Evolutionary conservation across 1,284 basidiomycete genomes (phyloP).

Genomic region (Naganishia sp.): DNA sequence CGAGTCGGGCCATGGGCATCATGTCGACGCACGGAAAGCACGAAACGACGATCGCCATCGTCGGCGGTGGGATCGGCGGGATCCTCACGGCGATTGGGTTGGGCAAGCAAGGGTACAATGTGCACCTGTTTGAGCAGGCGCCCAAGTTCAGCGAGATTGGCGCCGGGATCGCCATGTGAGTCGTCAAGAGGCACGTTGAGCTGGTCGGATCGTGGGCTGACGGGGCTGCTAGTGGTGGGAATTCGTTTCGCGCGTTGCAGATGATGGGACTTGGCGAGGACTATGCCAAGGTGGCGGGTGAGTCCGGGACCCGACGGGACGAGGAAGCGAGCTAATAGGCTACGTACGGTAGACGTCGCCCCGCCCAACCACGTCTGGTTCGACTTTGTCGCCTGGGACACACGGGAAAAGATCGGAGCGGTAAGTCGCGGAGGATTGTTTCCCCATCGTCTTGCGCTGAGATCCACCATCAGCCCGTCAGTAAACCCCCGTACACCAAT

Average conservation of each 20-base stretch:
- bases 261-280: conserved; percentile 36
- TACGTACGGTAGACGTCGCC: conserved; percentile 1
- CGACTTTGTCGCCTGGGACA: conserved; percentile 24
- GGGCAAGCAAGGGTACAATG: conserved; percentile 55
- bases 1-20: neutral
- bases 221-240: neutral
- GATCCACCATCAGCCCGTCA: conserved; percentile 12
- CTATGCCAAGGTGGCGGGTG: conserved; percentile 36
- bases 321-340: conserved; percentile 20
- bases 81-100: conserved; percentile 38
- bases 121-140: conserved; percentile 61
- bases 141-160: conserved; percentile 45
- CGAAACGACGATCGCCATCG: conserved; percentile 33
- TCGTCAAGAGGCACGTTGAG: neutral
- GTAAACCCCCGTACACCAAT: conserved; percentile 25
- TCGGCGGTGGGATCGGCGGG: conserved; percentile 42
- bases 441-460: neutral
- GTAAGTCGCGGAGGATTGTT: neutral
- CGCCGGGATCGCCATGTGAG: conserved; percentile 39
- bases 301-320: conserved; percentile 10
- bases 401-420: conserved; percentile 20
- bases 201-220: neutral
- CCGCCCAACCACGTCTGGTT: conserved; percentile 20
- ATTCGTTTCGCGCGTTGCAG: conserved; percentile 34
- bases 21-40: neutral